phyloP scores from a whole-genome alignment of 176 grass and related monocot species.

The Phoenix dactylifera region DNA sequence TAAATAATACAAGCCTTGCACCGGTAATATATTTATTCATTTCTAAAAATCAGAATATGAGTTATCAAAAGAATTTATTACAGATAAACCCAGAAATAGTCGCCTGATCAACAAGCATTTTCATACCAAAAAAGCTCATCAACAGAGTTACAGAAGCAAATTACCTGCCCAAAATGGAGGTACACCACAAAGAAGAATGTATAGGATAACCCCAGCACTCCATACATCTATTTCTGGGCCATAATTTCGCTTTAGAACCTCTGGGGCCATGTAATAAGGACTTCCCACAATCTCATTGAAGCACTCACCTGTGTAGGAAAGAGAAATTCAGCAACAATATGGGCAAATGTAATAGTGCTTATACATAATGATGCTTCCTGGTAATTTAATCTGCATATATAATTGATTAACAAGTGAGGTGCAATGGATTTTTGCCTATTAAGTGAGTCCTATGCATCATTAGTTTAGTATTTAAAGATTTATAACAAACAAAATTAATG shows the following conservation, averaged over 20 bases:
- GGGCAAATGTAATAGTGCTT: too few relatives aligned
- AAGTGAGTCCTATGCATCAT: too few relatives aligned
- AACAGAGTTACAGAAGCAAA: not conserved
- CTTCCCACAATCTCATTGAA: slow-evolving; percentile 19
- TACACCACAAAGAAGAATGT: slow-evolving; percentile 17
- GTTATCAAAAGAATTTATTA: not conserved
- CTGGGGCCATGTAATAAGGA: too few relatives aligned
- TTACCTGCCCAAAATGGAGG: slow-evolving; percentile 22
- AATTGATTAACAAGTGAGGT: too few relatives aligned
- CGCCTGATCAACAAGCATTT: too few relatives aligned
- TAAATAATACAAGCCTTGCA: not conserved
- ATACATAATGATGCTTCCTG: too few relatives aligned
- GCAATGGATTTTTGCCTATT: too few relatives aligned
- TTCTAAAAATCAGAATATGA: not conserved
- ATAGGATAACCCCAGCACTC: slow-evolving; percentile 24
- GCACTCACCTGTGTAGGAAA: slow-evolving; percentile 1
- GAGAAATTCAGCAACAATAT: too few relatives aligned
- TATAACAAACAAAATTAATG: too few relatives aligned
- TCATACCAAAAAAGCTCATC: not conserved
- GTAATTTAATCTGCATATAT: too few relatives aligned
- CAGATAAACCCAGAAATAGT: not conserved
- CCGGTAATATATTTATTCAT: not conserved
- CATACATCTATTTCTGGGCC: slow-evolving; percentile 22
- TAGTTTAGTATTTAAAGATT: too few relatives aligned
- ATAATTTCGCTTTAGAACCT: slow-evolving; percentile 19